Evolutionary conservation across 2,329 filamentous ascomycete species (phyloP).

Genomic region (Talaromyces verruculosus): DNA sequence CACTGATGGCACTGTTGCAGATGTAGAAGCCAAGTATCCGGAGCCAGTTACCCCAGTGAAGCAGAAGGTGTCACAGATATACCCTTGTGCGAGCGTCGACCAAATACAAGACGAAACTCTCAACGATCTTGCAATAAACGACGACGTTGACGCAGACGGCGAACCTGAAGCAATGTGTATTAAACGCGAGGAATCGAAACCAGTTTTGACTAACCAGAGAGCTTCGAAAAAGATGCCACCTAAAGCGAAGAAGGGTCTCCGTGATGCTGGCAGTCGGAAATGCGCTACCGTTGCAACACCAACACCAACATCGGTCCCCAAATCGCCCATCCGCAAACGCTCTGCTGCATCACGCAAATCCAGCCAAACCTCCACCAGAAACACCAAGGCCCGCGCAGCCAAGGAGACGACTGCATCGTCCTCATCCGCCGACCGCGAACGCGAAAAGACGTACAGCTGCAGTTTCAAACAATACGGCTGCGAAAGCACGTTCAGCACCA

Average conservation of each 20-base stretch:
- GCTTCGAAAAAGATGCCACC: background rate
- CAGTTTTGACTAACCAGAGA: background rate
- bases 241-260: background rate
- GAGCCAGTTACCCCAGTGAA: constrained; percentile 19
- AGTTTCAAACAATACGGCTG: constrained; percentile 79
- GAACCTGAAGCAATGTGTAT: constrained; percentile 12
- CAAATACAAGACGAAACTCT: background rate
- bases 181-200: background rate
- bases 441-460: constrained; percentile 61
- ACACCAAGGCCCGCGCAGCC: background rate
- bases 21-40: constrained; percentile 18
- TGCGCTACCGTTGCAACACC: background rate
- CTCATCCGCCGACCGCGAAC: background rate
- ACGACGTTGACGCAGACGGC: constrained; percentile 21
- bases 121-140: constrained; percentile 11
- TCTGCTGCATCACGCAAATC: constrained; percentile 2
- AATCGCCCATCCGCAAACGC: constrained; percentile 9
- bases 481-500: constrained; percentile 67
- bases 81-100: constrained; percentile 4
- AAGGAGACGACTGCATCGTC: background rate
- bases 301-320: background rate
- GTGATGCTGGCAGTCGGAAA: background rate
- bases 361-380: constrained; percentile 5
- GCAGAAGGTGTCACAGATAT: constrained; percentile 16
- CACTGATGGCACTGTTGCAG: background rate